These are phyloP conservation scores for Botryosphaeria dothidea DNA, from an alignment of 2,329 filamentous ascomycete genomes.

Conservation along the genomic window DNA sequence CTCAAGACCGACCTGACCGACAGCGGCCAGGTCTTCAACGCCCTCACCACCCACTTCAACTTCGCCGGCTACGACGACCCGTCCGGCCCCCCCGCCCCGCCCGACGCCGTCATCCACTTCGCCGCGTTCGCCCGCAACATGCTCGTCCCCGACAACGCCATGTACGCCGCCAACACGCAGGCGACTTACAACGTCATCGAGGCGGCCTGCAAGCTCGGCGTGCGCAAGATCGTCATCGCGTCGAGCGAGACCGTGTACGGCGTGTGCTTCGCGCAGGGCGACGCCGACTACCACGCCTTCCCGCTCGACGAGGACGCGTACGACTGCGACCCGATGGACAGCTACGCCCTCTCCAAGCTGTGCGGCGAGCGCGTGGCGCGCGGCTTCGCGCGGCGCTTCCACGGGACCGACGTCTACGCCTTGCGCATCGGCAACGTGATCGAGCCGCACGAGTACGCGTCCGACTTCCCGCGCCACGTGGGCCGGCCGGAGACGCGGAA, in stretches of 20 bases:
- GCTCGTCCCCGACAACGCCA: constrained; percentile 62
- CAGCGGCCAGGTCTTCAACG: constrained; percentile 58
- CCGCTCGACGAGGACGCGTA: constrained; percentile 59
- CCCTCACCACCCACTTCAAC: constrained; percentile 58
- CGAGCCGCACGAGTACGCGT: constrained; percentile 61
- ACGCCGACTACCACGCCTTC: constrained; percentile 58
- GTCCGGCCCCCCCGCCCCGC: constrained; percentile 43
- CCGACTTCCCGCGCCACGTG: constrained; percentile 55
- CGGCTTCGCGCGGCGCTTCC: constrained; percentile 58
- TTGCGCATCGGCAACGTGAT: constrained; percentile 63
- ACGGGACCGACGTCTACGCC: constrained; percentile 58
- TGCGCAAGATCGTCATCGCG: constrained; percentile 64
- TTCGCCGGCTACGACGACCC: constrained; percentile 51
- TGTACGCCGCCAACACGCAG: constrained; percentile 57
- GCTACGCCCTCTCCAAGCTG: constrained; percentile 62
- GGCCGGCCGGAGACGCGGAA: constrained; percentile 53
- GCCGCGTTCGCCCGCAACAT: constrained; percentile 61
- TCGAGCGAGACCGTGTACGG: constrained; percentile 62
- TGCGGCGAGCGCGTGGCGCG: constrained; percentile 59
- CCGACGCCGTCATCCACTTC: constrained; percentile 65
- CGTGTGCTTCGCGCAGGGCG: constrained; percentile 62
- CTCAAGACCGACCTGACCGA: constrained; percentile 58
- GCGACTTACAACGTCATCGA: constrained; percentile 65
- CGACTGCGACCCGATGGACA: constrained; percentile 62
- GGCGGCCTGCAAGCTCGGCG: constrained; percentile 61